These are phyloP conservation scores for Leptographium radiaticola DNA, from an alignment of 2,329 filamentous ascomycete genomes.

Conservation along the genomic window DNA sequence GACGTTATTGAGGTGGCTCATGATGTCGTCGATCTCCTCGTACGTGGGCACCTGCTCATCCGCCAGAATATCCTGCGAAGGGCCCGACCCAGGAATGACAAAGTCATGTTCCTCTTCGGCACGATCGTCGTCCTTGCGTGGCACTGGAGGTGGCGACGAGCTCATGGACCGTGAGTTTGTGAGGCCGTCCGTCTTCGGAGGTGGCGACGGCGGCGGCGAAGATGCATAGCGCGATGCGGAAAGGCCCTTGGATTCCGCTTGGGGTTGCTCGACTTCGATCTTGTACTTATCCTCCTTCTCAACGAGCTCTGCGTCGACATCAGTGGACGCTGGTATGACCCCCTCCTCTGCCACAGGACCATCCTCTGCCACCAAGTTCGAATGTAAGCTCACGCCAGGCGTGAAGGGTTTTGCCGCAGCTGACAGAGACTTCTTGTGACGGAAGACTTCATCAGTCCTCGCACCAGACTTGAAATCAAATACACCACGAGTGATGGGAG, in stretches of 20 bases:
- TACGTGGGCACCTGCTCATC: constrained; percentile 39
- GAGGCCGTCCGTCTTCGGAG: constrained; percentile 28
- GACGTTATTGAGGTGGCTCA: constrained; percentile 68
- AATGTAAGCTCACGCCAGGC: constrained; percentile 24
- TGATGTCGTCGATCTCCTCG: constrained; percentile 84
- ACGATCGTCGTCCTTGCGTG: constrained; percentile 16
- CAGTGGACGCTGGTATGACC: constrained; percentile 6
- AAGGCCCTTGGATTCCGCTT: constrained; percentile 23
- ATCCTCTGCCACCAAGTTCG: constrained; percentile 11
- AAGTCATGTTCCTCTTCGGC: constrained; percentile 10
- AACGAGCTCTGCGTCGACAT: background rate
- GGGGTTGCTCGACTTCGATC: background rate
- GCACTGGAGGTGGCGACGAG: constrained; percentile 21
- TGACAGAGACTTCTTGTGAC: constrained; percentile 49
- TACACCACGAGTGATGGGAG: constrained; percentile 39
- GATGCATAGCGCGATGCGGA: constrained; percentile 33
- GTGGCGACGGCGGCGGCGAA: constrained; percentile 20
- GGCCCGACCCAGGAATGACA: background rate
- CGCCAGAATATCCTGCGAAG: constrained; percentile 13
- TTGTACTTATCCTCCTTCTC: background rate
- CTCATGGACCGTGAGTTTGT: constrained; percentile 31
- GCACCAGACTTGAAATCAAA: constrained; percentile 45
- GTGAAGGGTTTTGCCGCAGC: constrained; percentile 59
- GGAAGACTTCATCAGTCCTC: constrained; percentile 28
- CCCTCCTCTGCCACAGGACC: constrained; percentile 1